These are phyloP conservation scores for Aspergillus alliaceus DNA, from an alignment of 2,329 filamentous ascomycete genomes.

Conservation along the genomic window DNA sequence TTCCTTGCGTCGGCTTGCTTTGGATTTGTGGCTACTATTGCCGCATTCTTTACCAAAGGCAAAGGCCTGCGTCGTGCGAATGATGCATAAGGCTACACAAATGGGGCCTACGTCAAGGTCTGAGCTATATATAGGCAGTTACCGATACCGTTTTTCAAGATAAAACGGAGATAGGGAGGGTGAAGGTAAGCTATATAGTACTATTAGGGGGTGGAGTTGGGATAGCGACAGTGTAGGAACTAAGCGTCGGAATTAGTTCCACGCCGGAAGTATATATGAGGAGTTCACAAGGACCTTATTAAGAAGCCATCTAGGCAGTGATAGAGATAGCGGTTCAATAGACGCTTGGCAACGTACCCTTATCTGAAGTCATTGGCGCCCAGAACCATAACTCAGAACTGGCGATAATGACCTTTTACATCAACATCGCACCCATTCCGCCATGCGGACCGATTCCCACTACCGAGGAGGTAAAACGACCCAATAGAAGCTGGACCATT, in stretches of 20 bases:
- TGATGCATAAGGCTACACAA: neutral
- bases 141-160: too few species aligned
- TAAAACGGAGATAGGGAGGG: neutral
- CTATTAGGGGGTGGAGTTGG: neutral
- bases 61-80: conserved; percentile 24
- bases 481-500: too few species aligned
- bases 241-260: neutral
- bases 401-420: too few species aligned
- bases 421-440: neutral
- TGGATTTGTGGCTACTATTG: conserved; percentile 50
- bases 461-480: neutral
- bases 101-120: too few species aligned
- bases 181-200: too few species aligned
- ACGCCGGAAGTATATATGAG: neutral
- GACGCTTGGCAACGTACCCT: neutral
- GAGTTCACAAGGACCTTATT: neutral
- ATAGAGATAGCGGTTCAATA: neutral
- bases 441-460: conserved; percentile 5
- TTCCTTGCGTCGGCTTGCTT: conserved; percentile 58
- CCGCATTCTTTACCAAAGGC: conserved; percentile 48
- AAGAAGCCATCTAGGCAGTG: neutral
- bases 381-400: neutral
- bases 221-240: neutral
- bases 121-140: too few species aligned
- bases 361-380: neutral